Base-by-base conservation (phyloP, 495 filamentous ascomycete species). In the Trichoderma asperelloides region DNA sequence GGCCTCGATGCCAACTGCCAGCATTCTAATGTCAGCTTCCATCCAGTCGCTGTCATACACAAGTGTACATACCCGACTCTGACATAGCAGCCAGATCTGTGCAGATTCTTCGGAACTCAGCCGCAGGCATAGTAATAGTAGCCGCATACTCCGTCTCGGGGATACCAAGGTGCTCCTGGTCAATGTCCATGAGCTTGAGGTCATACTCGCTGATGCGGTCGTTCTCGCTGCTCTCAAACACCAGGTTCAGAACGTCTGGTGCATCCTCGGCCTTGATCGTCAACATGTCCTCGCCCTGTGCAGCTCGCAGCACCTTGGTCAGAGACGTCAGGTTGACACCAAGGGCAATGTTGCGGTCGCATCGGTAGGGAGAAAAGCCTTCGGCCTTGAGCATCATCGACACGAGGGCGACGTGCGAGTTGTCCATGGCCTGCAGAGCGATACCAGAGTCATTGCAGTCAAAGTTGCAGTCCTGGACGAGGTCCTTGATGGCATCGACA, bases 391-490 rank as follows among this genome's bases (percentile, higher is more conserved):
- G 89, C 83, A 96, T 86, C 96, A 99, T 98, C 67, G 95, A 96
- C 45, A 98, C 95, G 62, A 99, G 90, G 64, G 95, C 95, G 76
- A 99, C 95, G 82, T 99, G 95, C 67, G 93, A 97, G 85, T 97
- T 99, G 82, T 99, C 95, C 96, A 99, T 99, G 72, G 95, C 95
- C 81, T 99, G 95, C 37, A 99, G 89, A 65, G 93, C 93, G 77
- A 99, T 94, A 64, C 95, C 95, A 69, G 91, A 91, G 85, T 99
- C 95, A 89, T 98, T 99, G 89, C 96, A 99, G 82, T 99, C 95
- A 81, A 99, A 99, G 81, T 99, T 99, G 87, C 96, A 98, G 81
- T 98, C 94, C 80, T 98, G 95, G 64, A 99, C 95, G 33, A 99
- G 88, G 73, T 99, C 96, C 80, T 97, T 98, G 87, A 99, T 96